These are phyloP conservation scores for Syzygium oleosum DNA, from an alignment of 345 rosid species.

Conservation along the genomic window DNA sequence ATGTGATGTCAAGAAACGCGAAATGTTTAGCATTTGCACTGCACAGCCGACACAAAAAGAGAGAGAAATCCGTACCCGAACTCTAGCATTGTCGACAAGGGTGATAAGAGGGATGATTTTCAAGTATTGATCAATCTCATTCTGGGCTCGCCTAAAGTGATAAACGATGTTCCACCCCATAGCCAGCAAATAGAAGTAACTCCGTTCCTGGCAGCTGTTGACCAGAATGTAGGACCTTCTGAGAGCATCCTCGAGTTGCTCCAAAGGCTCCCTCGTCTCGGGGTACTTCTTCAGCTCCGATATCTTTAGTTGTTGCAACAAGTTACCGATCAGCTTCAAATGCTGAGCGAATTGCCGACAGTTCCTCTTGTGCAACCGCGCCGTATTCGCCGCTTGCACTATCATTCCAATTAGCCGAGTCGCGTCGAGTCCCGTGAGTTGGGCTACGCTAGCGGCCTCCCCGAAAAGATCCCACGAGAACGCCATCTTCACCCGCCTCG, in stretches of 20 bases:
- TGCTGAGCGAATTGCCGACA: slow-evolving; percentile 30
- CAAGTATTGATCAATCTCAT: slow-evolving; percentile 28
- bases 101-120: slow-evolving; percentile 25
- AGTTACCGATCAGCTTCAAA: slow-evolving; percentile 17
- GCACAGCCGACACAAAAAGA: not conserved
- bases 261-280: slow-evolving; percentile 25
- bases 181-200: slow-evolving; percentile 29
- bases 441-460: slow-evolving; percentile 8
- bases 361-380: slow-evolving; percentile 19
- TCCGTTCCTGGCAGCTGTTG: slow-evolving; percentile 23
- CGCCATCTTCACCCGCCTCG: not conserved
- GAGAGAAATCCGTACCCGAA: slow-evolving; percentile 13
- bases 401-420: slow-evolving; percentile 14
- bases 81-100: slow-evolving; percentile 24
- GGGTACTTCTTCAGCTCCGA: slow-evolving; percentile 23
- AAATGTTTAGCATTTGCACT: not conserved
- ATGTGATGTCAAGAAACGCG: not conserved
- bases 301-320: slow-evolving; percentile 25
- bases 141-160: slow-evolving; percentile 25
- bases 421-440: slow-evolving; percentile 15
- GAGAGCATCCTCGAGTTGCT: slow-evolving; percentile 25
- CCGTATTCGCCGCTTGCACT: slow-evolving; percentile 18
- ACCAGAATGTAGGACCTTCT: slow-evolving; percentile 19
- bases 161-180: slow-evolving; percentile 32
- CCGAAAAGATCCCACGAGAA: not conserved